phyloP scores from a whole-genome alignment of 768 basidiomycete species.

The Tubosaeta sp. region DNA sequence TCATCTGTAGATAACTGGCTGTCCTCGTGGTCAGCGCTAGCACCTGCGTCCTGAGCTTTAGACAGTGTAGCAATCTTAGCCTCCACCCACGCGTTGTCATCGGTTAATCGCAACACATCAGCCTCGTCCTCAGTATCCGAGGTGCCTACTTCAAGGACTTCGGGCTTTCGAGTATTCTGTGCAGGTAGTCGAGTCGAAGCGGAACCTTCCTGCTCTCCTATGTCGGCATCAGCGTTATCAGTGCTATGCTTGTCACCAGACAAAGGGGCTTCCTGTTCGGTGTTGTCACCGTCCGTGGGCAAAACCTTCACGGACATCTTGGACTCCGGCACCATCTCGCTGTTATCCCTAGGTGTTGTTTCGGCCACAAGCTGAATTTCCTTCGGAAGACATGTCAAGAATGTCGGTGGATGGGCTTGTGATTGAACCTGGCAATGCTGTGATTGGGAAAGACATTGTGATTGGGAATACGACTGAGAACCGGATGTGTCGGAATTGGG shows the following conservation, averaged over 20 bases:
- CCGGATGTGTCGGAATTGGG: conserved; percentile 55
- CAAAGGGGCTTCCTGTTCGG: background rate
- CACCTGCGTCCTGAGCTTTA: background rate
- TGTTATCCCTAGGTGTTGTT: conserved; percentile 18
- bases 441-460: conserved; percentile 21
- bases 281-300: background rate
- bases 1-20: conserved; percentile 6
- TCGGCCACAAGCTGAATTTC: conserved; percentile 17
- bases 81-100: background rate
- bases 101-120: conserved; percentile 6
- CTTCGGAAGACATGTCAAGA: conserved; percentile 18
- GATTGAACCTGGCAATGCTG: conserved; percentile 27
- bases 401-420: conserved; percentile 4
- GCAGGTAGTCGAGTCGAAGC: background rate
- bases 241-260: background rate
- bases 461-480: conserved; percentile 30
- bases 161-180: conserved; percentile 7
- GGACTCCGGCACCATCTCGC: background rate
- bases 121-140: conserved; percentile 8
- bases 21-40: background rate
- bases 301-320: conserved; percentile 3
- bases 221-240: background rate
- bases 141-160: conserved; percentile 10
- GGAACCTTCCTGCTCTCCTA: background rate
- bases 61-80: background rate